Evolutionary conservation across 768 basidiomycete genomes (phyloP).

Genomic region (Lentinula lateritia): DNA sequence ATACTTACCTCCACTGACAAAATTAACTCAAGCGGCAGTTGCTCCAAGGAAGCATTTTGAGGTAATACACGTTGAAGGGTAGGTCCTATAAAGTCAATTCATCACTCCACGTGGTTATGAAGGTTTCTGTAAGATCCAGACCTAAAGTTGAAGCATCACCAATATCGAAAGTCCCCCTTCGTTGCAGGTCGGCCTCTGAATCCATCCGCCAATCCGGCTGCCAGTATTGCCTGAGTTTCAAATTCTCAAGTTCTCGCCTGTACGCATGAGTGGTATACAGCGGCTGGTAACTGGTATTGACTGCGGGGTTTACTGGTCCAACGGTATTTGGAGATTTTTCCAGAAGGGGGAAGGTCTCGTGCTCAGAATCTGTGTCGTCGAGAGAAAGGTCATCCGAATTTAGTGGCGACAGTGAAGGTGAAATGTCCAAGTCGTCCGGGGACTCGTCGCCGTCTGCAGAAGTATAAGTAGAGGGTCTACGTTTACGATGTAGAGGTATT

Average conservation of each 20-base stretch:
- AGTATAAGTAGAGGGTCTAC: slow-evolving; percentile 21
- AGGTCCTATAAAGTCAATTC: slow-evolving; percentile 4
- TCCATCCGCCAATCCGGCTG: slow-evolving; percentile 50
- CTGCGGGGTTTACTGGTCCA: neutral
- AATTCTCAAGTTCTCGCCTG: slow-evolving; percentile 53
- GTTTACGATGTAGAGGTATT: slow-evolving; percentile 38
- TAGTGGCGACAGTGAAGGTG: slow-evolving; percentile 64
- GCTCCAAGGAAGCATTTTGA: neutral
- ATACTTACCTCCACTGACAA: neutral
- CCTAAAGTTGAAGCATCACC: slow-evolving; percentile 73
- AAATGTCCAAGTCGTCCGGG: slow-evolving; percentile 27
- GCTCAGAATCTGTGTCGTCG: slow-evolving; percentile 25
- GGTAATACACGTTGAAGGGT: slow-evolving; percentile 9
- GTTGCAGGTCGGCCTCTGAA: slow-evolving; percentile 9
- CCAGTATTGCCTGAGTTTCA: slow-evolving; percentile 72
- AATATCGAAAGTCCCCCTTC: slow-evolving; percentile 43
- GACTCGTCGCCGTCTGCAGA: slow-evolving; percentile 29
- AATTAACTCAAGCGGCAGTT: slow-evolving; percentile 1
- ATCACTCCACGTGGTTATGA: neutral
- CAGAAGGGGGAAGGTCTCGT: slow-evolving; percentile 6
- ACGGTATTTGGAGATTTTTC: neutral
- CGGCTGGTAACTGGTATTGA: slow-evolving; percentile 10
- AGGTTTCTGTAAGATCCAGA: slow-evolving; percentile 16
- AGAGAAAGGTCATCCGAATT: slow-evolving; percentile 49
- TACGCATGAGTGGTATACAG: slow-evolving; percentile 34